Evolutionary conservation across 139 green algal species (phyloP).

Genomic region (Ostreobium quekettii): DNA sequence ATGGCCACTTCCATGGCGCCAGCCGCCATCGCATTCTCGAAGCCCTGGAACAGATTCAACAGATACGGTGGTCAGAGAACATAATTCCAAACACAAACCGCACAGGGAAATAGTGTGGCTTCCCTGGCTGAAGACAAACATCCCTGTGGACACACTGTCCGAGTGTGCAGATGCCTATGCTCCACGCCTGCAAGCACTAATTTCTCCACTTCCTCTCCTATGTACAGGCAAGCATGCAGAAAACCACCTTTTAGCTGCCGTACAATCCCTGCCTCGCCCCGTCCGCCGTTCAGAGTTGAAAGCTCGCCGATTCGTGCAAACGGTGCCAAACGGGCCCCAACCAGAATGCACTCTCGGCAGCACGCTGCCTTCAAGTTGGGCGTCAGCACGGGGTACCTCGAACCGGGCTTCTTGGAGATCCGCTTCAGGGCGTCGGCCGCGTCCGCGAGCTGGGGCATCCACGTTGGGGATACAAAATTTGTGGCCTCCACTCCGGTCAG

Average conservation of each 20-base stretch:
- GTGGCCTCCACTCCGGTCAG: constrained; percentile 66
- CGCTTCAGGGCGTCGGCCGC: constrained; percentile 53
- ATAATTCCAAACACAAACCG: not conserved
- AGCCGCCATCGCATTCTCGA: constrained; percentile 60
- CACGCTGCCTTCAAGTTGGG: constrained; percentile 73
- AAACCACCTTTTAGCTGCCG: too few relatives aligned
- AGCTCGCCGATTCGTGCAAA: not conserved
- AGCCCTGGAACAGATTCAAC: constrained; percentile 54
- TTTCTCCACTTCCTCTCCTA: not conserved
- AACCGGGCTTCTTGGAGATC: constrained; percentile 35
- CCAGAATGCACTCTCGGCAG: not conserved
- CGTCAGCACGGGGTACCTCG: constrained; percentile 68
- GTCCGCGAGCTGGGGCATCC: constrained; percentile 84
- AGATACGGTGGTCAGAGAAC: not conserved
- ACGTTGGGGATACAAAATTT: constrained; percentile 84
- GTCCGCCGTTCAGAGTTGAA: too few relatives aligned
- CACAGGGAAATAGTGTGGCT: not conserved
- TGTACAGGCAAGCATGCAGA: not conserved
- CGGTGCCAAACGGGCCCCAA: not conserved
- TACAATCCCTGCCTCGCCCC: too few relatives aligned
- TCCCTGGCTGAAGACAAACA: not conserved
- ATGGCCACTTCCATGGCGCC: constrained; percentile 81
- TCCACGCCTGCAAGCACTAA: not conserved
- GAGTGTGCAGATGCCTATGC: constrained; percentile 6
- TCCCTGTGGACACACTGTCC: not conserved